Conservation (phyloP, 2,329 filamentous ascomycete genomes). For the Thielaviopsis cerberus region DNA sequence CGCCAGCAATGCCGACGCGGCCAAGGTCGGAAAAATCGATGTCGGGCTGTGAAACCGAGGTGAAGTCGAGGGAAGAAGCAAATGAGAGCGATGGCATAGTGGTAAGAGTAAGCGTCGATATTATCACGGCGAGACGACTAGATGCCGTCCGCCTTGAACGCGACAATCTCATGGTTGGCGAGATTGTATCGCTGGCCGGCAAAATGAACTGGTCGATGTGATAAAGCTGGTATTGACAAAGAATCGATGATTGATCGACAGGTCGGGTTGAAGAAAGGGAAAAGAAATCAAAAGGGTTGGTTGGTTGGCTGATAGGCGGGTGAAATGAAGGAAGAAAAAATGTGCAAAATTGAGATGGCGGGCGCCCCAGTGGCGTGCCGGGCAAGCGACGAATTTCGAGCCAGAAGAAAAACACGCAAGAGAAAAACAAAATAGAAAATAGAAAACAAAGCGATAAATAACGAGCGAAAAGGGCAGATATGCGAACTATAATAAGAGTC, state of each 20-base stretch:
- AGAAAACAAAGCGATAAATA: neutral
- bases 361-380: slow-evolving; percentile 7
- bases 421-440: neutral
- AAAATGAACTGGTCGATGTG: neutral
- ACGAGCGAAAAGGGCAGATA: slow-evolving; percentile 4
- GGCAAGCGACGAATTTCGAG: slow-evolving; percentile 11
- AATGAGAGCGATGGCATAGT: slow-evolving; percentile 6
- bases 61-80: slow-evolving; percentile 33
- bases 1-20: slow-evolving; percentile 65
- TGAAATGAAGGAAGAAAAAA: neutral
- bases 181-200: neutral
- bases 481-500: neutral
- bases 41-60: slow-evolving; percentile 44
- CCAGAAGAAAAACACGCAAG: neutral
- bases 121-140: slow-evolving; percentile 2
- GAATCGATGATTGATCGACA: neutral
- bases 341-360: slow-evolving; percentile 8
- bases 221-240: neutral
- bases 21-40: slow-evolving; percentile 66
- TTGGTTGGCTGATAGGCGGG: neutral
- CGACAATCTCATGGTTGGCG: slow-evolving; percentile 8
- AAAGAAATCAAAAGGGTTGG: neutral
- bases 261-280: neutral
- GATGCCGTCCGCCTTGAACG: slow-evolving; percentile 7
- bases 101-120: slow-evolving; percentile 2